These are phyloP conservation scores for Fusarium haematococcum DNA, from an alignment of 2,329 filamentous ascomycete genomes.

Conservation along the genomic window DNA sequence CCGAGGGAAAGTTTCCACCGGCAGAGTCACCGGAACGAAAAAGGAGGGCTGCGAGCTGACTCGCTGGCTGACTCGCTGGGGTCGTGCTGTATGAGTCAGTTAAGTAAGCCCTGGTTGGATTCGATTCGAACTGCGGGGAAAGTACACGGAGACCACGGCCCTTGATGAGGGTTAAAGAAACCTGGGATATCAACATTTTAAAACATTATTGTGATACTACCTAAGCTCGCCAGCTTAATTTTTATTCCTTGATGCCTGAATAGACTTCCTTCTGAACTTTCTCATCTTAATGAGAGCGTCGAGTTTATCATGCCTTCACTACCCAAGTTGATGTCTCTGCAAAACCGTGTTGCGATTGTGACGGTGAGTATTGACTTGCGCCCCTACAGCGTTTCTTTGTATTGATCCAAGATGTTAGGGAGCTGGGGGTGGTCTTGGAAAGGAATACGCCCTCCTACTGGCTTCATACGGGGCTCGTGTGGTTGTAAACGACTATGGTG, in stretches of 20 bases:
- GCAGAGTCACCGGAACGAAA: no score
- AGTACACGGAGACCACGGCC: neutral
- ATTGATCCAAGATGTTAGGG: neutral
- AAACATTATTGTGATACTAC: neutral
- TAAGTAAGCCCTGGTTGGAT: neutral
- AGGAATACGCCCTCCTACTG: conserved; percentile 37
- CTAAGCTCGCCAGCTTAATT: neutral
- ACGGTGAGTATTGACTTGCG: neutral
- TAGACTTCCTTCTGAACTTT: no score
- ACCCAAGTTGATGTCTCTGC: conserved; percentile 2
- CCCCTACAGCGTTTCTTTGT: neutral
- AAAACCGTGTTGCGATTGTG: conserved; percentile 3
- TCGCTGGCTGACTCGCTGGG: neutral
- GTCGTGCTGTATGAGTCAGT: neutral
- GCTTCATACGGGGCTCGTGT: conserved; percentile 28
- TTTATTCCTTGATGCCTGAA: no score
- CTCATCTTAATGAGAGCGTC: no score
- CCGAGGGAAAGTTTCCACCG: no score
- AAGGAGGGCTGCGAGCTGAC: neutral
- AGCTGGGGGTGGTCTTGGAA: conserved; percentile 39
- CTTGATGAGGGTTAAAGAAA: neutral
- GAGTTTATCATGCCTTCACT: neutral
- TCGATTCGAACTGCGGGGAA: neutral
- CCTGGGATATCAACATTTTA: neutral
- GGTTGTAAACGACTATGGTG: conserved; percentile 32